Evolutionary conservation across 306 rosid genomes (phyloP).

Genomic region (Sicyos baderoa): DNA sequence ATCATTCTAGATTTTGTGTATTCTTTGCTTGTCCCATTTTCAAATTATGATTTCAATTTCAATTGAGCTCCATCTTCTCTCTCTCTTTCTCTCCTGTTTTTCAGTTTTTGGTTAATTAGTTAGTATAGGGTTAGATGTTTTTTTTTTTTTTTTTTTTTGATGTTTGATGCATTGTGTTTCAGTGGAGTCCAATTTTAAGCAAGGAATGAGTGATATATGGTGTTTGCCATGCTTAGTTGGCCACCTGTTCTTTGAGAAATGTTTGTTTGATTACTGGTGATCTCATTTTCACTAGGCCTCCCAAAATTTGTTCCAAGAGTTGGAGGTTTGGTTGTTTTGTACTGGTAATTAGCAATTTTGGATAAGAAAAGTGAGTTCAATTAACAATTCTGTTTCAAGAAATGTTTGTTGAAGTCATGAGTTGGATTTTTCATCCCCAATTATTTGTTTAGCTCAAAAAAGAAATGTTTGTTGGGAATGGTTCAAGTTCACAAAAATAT

Average conservation of each 20-base stretch:
- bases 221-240: conserved; percentile 3
- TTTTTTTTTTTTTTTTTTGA: no score
- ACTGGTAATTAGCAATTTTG: background rate
- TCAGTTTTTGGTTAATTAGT: background rate
- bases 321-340: background rate
- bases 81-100: background rate
- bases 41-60: conserved; percentile 26
- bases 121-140: conserved; percentile 23
- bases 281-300: background rate
- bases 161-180: conserved; percentile 29
- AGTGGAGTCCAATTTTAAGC: background rate
- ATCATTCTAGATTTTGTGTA: conserved; percentile 42
- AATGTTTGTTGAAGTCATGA: background rate
- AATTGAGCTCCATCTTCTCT: conserved; percentile 25
- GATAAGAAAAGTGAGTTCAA: background rate
- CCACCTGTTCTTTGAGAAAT: background rate
- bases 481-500: background rate
- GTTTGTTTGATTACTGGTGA: background rate
- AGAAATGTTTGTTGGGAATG: background rate
- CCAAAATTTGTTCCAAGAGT: background rate
- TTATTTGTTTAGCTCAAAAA: no score
- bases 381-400: background rate
- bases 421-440: background rate
- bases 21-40: conserved; percentile 32
- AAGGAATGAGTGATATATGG: conserved; percentile 12